Conservation (phyloP, 2,329 filamentous ascomycete genomes). For the Herpotrichia juniperi region DNA sequence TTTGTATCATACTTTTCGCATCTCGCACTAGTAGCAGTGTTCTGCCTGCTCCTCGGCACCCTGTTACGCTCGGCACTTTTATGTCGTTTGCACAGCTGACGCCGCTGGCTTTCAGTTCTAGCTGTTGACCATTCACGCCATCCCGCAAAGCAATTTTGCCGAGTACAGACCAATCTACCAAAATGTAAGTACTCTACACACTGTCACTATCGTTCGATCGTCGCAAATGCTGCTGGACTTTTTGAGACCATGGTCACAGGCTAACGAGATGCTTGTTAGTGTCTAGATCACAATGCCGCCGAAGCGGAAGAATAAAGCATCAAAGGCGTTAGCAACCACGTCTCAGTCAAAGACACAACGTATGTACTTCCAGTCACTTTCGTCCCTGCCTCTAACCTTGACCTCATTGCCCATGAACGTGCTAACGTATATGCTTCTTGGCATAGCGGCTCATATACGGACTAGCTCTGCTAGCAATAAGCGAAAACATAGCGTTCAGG, state of each 20-base stretch:
- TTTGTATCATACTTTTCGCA: not conserved
- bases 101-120: not conserved
- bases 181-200: conserved; percentile 16
- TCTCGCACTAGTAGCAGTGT: not conserved
- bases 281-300: conserved; percentile 36
- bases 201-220: not conserved
- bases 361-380: conserved; percentile 4
- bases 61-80: not conserved
- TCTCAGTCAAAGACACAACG: conserved; percentile 12
- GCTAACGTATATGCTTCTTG: conserved; percentile 42
- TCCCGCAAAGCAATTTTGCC: not conserved
- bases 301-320: conserved; percentile 37
- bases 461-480: conserved; percentile 44
- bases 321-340: conserved; percentile 17
- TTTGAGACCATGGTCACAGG: conserved; percentile 16
- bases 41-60: not conserved
- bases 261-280: conserved; percentile 23
- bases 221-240: conserved; percentile 3
- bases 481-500: conserved; percentile 41
- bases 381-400: not conserved
- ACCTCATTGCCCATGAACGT: conserved; percentile 13
- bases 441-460: conserved; percentile 36
- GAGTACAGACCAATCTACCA: not conserved
- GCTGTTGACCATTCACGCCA: not conserved
- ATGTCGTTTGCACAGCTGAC: conserved; percentile 2